Percentiles rank a stretch among this genome's conserved stretches.
These are phyloP conservation scores for Auxenochlorella pyrenoidosa DNA, from an alignment of 139 green algal genomes.

Conservation along the genomic window DNA sequence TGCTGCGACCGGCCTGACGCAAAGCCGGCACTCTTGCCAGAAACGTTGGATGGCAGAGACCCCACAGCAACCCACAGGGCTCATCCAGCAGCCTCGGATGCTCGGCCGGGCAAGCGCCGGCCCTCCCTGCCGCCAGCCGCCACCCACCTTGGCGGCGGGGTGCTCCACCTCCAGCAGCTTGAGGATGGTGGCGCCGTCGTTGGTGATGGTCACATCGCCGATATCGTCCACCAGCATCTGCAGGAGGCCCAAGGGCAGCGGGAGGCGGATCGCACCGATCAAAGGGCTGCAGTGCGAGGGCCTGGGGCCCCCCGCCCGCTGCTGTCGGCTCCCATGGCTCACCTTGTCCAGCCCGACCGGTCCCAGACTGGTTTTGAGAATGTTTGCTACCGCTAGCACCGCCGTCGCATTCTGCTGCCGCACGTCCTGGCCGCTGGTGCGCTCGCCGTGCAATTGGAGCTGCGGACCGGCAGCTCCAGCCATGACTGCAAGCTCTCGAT, in stretches of 20 bases:
- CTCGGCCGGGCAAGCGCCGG: neutral
- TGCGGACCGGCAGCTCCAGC: conserved; percentile 43
- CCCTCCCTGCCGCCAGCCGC: neutral
- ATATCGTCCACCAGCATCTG: conserved; percentile 99
- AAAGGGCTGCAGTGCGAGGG: neutral
- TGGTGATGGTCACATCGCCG: conserved; percentile 99
- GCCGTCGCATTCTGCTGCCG: conserved; percentile 95
- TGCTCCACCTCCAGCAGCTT: conserved; percentile 99
- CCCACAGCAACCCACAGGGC: no score
- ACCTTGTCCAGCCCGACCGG: conserved; percentile 99
- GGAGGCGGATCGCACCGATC: neutral
- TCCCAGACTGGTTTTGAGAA: conserved; percentile 96
- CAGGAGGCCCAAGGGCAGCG: neutral
- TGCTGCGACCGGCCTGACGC: no score
- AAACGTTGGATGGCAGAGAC: no score
- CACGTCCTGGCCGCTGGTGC: conserved; percentile 93
- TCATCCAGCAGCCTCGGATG: neutral
- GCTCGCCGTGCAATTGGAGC: conserved; percentile 82
- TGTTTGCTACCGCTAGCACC: conserved; percentile 94
- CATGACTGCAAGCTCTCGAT: conserved; percentile 14
- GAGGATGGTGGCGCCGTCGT: conserved; percentile 99
- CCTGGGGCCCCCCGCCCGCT: neutral
- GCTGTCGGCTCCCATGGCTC: neutral
- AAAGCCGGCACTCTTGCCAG: no score
- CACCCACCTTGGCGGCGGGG: conserved; percentile 96